Evolutionary conservation across 192 early-diverging fungal species (phyloP).

Genomic region (Allomyces macrogynus): DNA sequence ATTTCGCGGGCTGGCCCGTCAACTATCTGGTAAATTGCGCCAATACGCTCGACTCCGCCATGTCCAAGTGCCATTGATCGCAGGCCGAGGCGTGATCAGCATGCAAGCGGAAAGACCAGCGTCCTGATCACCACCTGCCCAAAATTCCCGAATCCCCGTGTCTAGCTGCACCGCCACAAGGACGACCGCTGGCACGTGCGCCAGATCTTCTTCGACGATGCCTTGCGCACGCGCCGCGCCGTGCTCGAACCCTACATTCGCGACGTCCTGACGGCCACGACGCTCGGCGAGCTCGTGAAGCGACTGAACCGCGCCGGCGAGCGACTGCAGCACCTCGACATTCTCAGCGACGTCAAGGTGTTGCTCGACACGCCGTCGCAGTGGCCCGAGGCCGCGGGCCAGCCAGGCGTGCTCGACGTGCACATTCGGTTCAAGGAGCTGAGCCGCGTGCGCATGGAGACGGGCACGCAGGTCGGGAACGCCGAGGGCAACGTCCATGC

Average conservation of each 20-base stretch:
- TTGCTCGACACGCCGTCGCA: constrained; percentile 35
- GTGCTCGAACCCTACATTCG: constrained; percentile 16
- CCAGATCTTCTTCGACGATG: no score
- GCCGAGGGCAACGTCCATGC: constrained; percentile 63
- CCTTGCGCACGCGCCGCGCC: not conserved
- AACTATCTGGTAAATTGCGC: no score
- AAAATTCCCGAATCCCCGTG: no score
- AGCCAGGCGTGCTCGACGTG: constrained; percentile 38
- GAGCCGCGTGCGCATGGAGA: constrained; percentile 50
- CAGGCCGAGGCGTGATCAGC: no score
- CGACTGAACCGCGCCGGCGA: constrained; percentile 28
- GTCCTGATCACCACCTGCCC: no score
- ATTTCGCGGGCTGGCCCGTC: no score
- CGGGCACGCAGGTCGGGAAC: constrained; percentile 77
- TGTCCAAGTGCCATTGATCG: no score
- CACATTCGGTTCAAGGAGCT: constrained; percentile 48
- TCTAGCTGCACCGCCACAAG: no score
- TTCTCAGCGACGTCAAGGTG: constrained; percentile 46
- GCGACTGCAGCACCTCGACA: constrained; percentile 37
- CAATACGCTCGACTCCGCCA: no score
- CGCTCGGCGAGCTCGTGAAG: constrained; percentile 43
- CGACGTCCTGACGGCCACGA: constrained; percentile 16
- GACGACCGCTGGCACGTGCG: no score
- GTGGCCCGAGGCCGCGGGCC: constrained; percentile 15
- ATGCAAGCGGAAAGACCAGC: no score